phyloP scores from a whole-genome alignment of 306 rosid species.

The Pyrus pyrifolia region DNA sequence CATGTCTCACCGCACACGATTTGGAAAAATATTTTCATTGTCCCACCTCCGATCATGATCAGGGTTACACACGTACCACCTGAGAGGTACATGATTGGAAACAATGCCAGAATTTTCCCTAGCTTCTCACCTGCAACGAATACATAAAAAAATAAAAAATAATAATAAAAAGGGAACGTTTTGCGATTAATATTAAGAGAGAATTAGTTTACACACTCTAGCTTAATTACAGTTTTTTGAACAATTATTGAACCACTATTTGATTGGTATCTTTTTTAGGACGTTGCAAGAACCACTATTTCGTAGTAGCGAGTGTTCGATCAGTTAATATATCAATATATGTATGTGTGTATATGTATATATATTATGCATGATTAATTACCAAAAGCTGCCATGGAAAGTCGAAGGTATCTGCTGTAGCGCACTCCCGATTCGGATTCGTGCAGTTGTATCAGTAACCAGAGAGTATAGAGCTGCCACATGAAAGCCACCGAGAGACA shows the following conservation, averaged over 20 bases:
- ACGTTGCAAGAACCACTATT: too few species aligned
- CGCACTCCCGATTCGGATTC: slow-evolving; percentile 57
- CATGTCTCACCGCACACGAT: slow-evolving; percentile 28
- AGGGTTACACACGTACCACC: slow-evolving; percentile 76
- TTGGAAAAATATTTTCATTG: slow-evolving; percentile 64
- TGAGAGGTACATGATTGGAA: slow-evolving; percentile 68
- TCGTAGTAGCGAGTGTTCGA: too few species aligned
- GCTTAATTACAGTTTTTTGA: too few species aligned
- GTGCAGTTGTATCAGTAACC: slow-evolving; percentile 69
- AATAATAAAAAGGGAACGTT: too few species aligned
- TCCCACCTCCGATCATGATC: slow-evolving; percentile 63
- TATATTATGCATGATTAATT: not conserved
- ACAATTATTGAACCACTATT: too few species aligned
- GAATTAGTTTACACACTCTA: too few species aligned
- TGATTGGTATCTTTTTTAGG: too few species aligned
- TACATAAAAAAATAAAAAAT: not conserved
- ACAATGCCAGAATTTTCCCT: slow-evolving; percentile 50
- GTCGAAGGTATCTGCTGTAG: slow-evolving; percentile 69
- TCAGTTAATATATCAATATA: not conserved
- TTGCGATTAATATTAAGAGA: too few species aligned
- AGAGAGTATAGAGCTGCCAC: slow-evolving; percentile 72
- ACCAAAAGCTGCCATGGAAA: slow-evolving; percentile 71
- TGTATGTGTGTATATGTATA: not conserved
- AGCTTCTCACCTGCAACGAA: slow-evolving; percentile 46
- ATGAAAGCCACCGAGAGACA: slow-evolving; percentile 39